phyloP scores from a whole-genome alignment of 2,329 filamentous ascomycete genomes.

The Kalmusia sp. region DNA sequence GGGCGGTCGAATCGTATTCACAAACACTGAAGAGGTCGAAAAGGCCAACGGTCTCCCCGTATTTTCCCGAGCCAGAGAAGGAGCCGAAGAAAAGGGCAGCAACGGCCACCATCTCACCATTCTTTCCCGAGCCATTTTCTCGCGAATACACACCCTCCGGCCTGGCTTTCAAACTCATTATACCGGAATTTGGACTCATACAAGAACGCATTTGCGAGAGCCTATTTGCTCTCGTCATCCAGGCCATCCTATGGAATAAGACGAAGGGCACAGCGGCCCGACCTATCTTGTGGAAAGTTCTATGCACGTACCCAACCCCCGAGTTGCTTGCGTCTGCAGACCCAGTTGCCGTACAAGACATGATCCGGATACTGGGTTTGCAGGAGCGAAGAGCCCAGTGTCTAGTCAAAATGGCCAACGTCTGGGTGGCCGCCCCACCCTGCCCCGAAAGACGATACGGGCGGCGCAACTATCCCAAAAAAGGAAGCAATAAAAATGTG shows the following conservation, averaged over 20 bases:
- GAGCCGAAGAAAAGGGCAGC: conserved; percentile 1
- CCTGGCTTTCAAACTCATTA: conserved; percentile 29
- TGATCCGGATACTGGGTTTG: conserved; percentile 36
- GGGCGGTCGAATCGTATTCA: not conserved
- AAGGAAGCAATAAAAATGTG: conserved; percentile 46
- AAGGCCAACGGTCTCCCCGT: conserved; percentile 1
- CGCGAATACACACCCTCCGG: conserved; percentile 21
- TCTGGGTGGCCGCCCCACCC: conserved; percentile 72
- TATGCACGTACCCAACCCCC: conserved; percentile 72
- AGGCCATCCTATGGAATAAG: conserved; percentile 83
- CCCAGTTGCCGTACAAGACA: conserved; percentile 20
- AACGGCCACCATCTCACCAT: conserved; percentile 8
- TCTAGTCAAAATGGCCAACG: conserved; percentile 73
- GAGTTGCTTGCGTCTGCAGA: conserved; percentile 60
- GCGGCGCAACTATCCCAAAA: conserved; percentile 53
- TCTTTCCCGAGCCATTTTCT: conserved; percentile 21
- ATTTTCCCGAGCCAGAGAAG: not conserved
- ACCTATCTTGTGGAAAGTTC: conserved; percentile 75
- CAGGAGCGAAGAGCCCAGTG: conserved; percentile 63
- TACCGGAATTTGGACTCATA: conserved; percentile 73
- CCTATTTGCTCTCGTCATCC: conserved; percentile 82
- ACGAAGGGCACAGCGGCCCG: conserved; percentile 78
- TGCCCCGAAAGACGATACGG: conserved; percentile 63
- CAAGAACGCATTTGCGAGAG: conserved; percentile 79
- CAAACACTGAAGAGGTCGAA: not conserved